A percentile compares a stretch with the other conserved stretches of the same genome.
Conservation (phyloP, 306 rosid genomes). For the Lupinus albus region DNA sequence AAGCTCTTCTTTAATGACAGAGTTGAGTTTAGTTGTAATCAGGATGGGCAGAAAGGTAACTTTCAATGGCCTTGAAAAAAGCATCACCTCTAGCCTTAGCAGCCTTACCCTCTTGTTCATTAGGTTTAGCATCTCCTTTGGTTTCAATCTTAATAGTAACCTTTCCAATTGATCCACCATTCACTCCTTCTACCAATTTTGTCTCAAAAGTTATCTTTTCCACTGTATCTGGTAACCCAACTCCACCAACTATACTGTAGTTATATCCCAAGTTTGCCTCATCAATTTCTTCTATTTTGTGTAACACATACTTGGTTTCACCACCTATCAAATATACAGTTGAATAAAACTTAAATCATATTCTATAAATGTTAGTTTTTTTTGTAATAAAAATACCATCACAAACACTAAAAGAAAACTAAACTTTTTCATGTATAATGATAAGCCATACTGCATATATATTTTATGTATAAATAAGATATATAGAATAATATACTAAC, state of each 20-base stretch:
- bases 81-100: conserved; percentile 46
- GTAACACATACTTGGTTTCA: conserved; percentile 37
- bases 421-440: too few relatives aligned
- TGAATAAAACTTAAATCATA: too few relatives aligned
- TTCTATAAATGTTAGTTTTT: too few relatives aligned
- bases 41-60: conserved; percentile 47
- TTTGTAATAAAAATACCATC: too few relatives aligned
- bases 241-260: conserved; percentile 50
- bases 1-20: neutral
- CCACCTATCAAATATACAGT: conserved; percentile 41
- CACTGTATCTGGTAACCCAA: conserved; percentile 7
- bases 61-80: conserved; percentile 52
- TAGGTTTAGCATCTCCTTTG: conserved; percentile 38
- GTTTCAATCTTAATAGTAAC: neutral
- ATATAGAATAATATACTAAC: neutral
- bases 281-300: conserved; percentile 43
- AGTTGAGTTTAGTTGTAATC: conserved; percentile 24
- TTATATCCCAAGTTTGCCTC: conserved; percentile 35
- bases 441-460: neutral
- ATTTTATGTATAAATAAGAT: neutral
- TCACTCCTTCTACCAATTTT: conserved; percentile 37
- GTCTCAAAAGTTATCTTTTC: conserved; percentile 45
- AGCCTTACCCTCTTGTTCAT: conserved; percentile 36
- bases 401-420: too few relatives aligned
- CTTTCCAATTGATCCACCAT: conserved; percentile 45